Conservation (phyloP, 257 asterid genomes). For the Nicotiana otophora region DNA sequence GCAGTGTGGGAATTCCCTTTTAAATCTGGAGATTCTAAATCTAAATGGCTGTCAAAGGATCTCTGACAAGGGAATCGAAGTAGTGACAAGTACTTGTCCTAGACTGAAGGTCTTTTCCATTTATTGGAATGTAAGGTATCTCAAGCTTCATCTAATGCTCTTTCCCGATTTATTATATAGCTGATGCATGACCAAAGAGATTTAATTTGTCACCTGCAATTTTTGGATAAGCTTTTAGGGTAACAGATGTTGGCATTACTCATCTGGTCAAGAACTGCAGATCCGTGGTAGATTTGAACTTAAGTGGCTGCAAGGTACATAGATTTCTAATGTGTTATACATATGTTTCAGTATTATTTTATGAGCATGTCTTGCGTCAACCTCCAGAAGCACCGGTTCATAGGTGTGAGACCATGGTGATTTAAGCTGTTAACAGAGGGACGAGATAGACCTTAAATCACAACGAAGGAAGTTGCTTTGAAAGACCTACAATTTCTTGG, state of each 20-base stretch:
- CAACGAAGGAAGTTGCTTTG: not conserved
- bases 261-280: conserved; percentile 70
- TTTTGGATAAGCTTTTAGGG: conserved; percentile 43
- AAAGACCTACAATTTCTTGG: not conserved
- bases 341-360: not conserved
- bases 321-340: conserved; percentile 4
- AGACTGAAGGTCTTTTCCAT: conserved; percentile 62
- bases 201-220: not conserved
- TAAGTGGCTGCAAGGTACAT: conserved; percentile 92
- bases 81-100: conserved; percentile 48
- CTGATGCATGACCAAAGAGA: not conserved
- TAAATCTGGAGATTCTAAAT: conserved; percentile 63
- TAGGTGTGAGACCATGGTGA: not conserved
- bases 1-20: conserved; percentile 54
- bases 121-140: conserved; percentile 92
- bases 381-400: not conserved
- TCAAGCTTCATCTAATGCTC: not conserved
- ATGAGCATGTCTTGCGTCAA: not conserved
- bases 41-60: conserved; percentile 93
- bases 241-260: conserved; percentile 67
- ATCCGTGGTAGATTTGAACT: conserved; percentile 61
- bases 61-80: conserved; percentile 72
- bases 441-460: not conserved
- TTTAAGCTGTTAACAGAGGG: not conserved
- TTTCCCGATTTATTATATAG: not conserved